These are phyloP conservation scores for Boletus rufocinnamomeus DNA, from an alignment of 768 basidiomycete genomes.

Conservation along the genomic window DNA sequence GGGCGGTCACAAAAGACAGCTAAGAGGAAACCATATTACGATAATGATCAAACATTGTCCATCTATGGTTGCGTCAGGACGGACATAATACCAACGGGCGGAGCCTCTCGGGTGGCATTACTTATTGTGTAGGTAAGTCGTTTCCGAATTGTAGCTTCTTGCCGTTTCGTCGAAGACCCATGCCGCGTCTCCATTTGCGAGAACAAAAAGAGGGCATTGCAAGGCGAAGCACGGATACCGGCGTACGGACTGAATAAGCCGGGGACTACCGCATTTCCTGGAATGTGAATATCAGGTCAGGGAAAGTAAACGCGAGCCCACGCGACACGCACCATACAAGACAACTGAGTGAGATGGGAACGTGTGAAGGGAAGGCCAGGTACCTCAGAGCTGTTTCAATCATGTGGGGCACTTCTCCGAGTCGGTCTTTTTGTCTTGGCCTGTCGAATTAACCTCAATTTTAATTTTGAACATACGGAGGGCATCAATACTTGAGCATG, in stretches of 20 bases:
- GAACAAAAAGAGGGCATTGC: conserved; percentile 23
- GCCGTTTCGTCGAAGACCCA: not conserved
- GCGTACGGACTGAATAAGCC: not conserved
- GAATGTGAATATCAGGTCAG: not conserved
- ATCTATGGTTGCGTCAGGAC: conserved; percentile 1
- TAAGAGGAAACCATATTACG: not conserved
- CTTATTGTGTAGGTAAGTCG: conserved; percentile 23
- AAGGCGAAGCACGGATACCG: not conserved
- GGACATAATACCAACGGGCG: conserved; percentile 6
- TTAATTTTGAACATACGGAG: too few relatives aligned
- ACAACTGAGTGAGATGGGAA: not conserved
- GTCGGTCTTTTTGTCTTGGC: conserved; percentile 22
- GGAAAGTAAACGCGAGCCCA: not conserved
- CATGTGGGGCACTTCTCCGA: not conserved
- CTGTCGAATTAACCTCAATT: too few relatives aligned
- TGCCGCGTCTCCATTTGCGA: conserved; percentile 14
- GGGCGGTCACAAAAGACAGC: conserved; percentile 17
- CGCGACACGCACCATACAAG: conserved; percentile 1
- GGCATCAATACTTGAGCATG: too few relatives aligned
- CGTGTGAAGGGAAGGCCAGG: not conserved
- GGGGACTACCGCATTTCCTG: not conserved
- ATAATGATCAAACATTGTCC: conserved; percentile 4
- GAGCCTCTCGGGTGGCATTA: conserved; percentile 1
- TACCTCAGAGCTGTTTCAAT: not conserved
- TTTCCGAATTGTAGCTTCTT: not conserved